Percentiles rank a stretch among this genome's conserved stretches.
Evolutionary conservation across 164 flowering plant genomes (phyloP).

Genomic region (Magnolia sinica): DNA sequence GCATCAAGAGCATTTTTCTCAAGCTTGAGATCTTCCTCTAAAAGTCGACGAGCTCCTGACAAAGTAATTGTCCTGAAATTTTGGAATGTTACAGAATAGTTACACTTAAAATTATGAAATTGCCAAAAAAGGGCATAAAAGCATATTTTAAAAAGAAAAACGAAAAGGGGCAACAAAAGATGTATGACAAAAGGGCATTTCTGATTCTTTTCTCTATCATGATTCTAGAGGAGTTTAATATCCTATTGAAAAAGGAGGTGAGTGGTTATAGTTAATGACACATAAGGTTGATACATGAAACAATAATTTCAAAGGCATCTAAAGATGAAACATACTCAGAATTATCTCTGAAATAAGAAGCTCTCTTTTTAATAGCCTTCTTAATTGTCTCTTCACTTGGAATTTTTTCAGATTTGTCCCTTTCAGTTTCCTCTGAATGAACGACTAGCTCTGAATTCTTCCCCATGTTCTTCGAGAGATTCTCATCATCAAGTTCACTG

Average conservation of each 20-base stretch:
- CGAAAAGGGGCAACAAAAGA: background rate
- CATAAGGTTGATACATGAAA: background rate
- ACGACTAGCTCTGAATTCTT: slow-evolving; percentile 20
- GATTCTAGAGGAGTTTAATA: no score
- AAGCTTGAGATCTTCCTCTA: slow-evolving; percentile 88
- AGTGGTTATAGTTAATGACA: background rate
- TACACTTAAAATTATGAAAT: no score
- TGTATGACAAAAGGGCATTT: background rate
- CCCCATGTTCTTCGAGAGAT: slow-evolving; percentile 18
- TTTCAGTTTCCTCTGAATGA: slow-evolving; percentile 21
- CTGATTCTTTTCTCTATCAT: background rate
- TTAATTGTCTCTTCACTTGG: slow-evolving; percentile 44
- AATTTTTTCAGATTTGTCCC: slow-evolving; percentile 19
- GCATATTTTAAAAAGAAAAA: no score
- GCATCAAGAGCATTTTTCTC: slow-evolving; percentile 64
- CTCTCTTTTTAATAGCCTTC: slow-evolving; percentile 61
- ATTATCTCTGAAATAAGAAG: slow-evolving; percentile 57
- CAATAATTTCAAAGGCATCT: background rate
- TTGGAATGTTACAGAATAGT: background rate
- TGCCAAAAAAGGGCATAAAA: no score
- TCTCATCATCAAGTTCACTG: slow-evolving; percentile 27
- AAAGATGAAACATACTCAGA: slow-evolving; percentile 53
- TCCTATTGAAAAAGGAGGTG: background rate
- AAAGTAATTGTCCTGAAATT: slow-evolving; percentile 52
- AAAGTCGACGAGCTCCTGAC: slow-evolving; percentile 68